These are phyloP conservation scores for Steccherinum ochraceum DNA, from an alignment of 768 basidiomycete genomes.

Conservation along the genomic window DNA sequence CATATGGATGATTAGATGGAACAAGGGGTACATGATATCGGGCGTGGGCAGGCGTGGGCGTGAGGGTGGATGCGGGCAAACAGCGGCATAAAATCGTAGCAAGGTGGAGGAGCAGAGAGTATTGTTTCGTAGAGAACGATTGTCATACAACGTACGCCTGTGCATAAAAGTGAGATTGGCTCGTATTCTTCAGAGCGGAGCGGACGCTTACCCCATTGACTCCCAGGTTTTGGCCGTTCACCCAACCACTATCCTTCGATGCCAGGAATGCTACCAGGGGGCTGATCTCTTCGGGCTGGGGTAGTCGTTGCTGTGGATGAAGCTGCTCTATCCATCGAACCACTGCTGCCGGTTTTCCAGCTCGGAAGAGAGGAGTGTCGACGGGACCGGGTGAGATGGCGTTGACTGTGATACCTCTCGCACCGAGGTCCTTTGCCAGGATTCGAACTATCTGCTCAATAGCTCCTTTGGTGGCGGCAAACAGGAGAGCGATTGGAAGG, in stretches of 20 bases:
- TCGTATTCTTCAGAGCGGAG: too few species aligned
- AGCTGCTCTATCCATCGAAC: conserved; percentile 40
- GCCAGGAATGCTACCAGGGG: conserved; percentile 48
- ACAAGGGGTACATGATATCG: not conserved
- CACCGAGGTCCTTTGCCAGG: conserved; percentile 53
- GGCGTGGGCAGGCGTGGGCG: too few species aligned
- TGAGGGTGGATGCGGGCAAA: too few species aligned
- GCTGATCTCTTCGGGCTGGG: conserved; percentile 45
- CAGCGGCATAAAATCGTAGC: too few species aligned
- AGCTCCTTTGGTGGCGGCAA: conserved; percentile 52
- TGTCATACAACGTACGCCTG: not conserved
- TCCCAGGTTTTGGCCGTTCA: conserved; percentile 51
- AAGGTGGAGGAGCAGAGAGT: too few species aligned
- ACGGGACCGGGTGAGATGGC: conserved; percentile 49
- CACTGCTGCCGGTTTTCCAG: conserved; percentile 42
- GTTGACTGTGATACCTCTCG: conserved; percentile 49
- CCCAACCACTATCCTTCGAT: conserved; percentile 47
- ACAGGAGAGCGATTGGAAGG: conserved; percentile 41
- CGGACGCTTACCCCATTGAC: conserved; percentile 46
- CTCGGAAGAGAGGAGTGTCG: conserved; percentile 49
- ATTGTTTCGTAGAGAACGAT: too few species aligned
- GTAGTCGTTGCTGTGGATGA: conserved; percentile 42
- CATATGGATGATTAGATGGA: not conserved
- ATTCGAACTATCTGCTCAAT: conserved; percentile 53
- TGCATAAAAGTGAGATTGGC: not conserved